phyloP scores from a whole-genome alignment of 2,329 filamentous ascomycete genomes.

The Aspergillus brunneoviolaceus region DNA sequence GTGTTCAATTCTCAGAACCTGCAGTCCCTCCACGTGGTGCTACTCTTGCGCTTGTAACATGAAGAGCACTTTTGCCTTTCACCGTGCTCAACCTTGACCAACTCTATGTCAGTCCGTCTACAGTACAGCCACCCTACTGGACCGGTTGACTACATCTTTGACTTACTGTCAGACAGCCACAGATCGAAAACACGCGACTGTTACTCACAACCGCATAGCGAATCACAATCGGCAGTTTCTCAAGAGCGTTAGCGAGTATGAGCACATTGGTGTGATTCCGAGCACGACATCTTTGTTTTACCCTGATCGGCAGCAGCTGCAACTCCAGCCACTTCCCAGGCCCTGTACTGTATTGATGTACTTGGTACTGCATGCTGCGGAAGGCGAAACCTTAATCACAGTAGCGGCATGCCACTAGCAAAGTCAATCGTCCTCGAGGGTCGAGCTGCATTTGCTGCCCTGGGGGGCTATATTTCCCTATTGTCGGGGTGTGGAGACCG shows the following conservation, averaged over 20 bases:
- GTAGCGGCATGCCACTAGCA: slow-evolving; percentile 2
- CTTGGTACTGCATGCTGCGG: background rate
- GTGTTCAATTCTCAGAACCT: background rate
- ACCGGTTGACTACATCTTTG: background rate
- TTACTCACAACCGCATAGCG: background rate
- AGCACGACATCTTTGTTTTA: background rate
- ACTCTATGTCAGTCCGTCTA: too few species aligned
- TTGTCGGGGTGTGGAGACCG: background rate
- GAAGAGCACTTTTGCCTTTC: too few species aligned
- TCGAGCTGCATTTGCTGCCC: background rate
- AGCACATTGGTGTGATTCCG: background rate
- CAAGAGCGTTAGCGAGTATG: background rate
- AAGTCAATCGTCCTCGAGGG: background rate
- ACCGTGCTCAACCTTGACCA: too few species aligned
- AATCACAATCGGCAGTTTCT: background rate
- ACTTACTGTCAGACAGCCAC: background rate
- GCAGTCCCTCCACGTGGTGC: background rate
- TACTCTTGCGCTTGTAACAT: background rate
- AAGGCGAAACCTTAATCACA: slow-evolving; percentile 1
- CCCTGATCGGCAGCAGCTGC: slow-evolving; percentile 1
- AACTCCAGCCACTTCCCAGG: background rate
- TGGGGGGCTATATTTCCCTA: background rate
- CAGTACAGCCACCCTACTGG: too few species aligned
- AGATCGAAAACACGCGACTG: background rate
- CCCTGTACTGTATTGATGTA: too few species aligned